phyloP scores from a whole-genome alignment of 2,329 filamentous ascomycete species.

The Alternaria longipes region DNA sequence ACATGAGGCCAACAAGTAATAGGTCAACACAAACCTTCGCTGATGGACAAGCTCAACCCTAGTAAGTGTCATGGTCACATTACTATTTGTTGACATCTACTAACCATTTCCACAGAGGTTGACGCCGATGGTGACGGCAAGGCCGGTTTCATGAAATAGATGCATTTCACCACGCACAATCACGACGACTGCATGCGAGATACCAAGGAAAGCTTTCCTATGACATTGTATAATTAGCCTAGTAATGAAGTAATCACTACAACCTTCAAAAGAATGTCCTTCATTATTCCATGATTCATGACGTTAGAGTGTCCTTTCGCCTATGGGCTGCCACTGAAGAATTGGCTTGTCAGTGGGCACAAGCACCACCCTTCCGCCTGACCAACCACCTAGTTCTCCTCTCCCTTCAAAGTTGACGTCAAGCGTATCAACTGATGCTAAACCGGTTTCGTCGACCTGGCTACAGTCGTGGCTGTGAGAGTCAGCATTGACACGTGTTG shows the following conservation, averaged over 20 bases:
- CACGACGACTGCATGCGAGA: conserved; percentile 11
- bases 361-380: conserved; percentile 51
- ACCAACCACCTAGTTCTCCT: conserved; percentile 41
- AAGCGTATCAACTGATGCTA: conserved; percentile 35
- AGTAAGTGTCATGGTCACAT: conserved; percentile 19
- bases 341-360: conserved; percentile 52
- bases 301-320: conserved; percentile 37
- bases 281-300: too few species aligned
- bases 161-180: conserved; percentile 26
- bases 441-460: conserved; percentile 28
- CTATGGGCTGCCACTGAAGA: conserved; percentile 50
- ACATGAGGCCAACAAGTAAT: conserved; percentile 20
- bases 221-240: conserved; percentile 21
- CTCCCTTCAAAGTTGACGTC: conserved; percentile 35
- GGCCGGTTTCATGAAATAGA: conserved; percentile 63
- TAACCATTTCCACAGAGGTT: conserved; percentile 24
- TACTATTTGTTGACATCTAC: not conserved
- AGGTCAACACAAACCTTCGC: conserved; percentile 54
- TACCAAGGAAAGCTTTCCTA: conserved; percentile 17
- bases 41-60: conserved; percentile 66
- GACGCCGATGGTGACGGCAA: conserved; percentile 66
- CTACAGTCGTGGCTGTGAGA: conserved; percentile 38
- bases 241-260: conserved; percentile 13
- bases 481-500: not conserved
- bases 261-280: not conserved